Evolutionary conservation across 169 alveolate species (phyloP).

Genomic region (Eimeria brunetti): DNA sequence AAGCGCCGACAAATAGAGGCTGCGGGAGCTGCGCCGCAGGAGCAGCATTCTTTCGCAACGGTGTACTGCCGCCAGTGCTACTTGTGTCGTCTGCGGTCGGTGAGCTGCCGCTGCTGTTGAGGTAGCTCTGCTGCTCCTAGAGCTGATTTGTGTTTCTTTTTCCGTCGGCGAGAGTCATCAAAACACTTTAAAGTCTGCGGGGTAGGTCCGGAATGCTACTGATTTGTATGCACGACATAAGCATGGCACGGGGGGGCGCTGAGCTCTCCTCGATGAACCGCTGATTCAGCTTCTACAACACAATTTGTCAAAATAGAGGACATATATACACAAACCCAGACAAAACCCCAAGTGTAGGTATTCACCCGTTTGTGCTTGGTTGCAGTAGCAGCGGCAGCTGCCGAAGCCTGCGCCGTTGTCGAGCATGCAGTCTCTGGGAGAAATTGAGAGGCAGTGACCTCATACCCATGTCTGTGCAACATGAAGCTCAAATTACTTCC

Average conservation of each 20-base stretch:
- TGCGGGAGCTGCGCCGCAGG: background rate
- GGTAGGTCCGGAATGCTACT: background rate
- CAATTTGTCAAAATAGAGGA: background rate
- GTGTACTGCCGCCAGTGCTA: background rate
- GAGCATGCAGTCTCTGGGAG: background rate
- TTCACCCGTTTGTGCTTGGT: background rate
- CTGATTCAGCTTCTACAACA: background rate
- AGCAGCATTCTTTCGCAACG: background rate
- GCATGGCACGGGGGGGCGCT: background rate
- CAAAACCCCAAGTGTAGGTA: background rate
- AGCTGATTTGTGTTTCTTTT: background rate
- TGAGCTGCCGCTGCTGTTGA: constrained; percentile 22
- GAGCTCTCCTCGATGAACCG: background rate
- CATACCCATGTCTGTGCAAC: background rate
- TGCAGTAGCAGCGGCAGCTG: background rate
- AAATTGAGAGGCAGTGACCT: background rate
- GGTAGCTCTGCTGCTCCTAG: background rate
- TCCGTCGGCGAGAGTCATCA: background rate
- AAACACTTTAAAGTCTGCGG: background rate
- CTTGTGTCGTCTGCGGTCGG: background rate
- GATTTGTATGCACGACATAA: background rate
- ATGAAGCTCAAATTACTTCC: background rate
- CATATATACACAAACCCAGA: background rate
- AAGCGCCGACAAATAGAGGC: background rate
- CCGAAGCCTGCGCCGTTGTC: background rate